A percentile compares a stretch with the other conserved stretches of the same genome.
Conservation (phyloP, 257 asterid species). For the Marsdenia floribunda region DNA sequence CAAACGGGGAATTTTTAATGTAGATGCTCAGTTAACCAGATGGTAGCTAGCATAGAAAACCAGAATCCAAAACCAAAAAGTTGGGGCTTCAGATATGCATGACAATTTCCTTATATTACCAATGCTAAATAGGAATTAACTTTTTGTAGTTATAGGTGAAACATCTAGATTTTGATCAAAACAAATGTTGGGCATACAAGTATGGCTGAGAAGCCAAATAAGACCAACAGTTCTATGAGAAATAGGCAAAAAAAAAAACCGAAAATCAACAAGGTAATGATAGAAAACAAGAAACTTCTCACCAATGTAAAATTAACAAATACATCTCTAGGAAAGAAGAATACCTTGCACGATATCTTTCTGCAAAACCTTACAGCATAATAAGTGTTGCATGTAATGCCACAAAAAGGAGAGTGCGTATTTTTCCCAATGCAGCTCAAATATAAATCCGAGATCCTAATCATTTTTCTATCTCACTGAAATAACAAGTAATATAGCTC, state of each 20-base stretch:
- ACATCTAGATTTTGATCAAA: neutral
- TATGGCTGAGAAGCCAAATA: neutral
- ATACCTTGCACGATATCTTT: neutral
- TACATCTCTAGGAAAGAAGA: neutral
- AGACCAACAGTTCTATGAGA: neutral
- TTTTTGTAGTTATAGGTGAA: neutral
- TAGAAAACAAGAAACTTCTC: neutral
- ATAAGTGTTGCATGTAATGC: neutral
- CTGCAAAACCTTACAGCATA: neutral
- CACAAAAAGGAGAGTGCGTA: neutral
- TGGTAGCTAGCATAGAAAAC: neutral
- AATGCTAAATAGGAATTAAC: neutral
- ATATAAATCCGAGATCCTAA: neutral
- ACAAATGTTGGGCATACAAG: neutral
- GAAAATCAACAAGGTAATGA: neutral
- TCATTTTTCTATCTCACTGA: neutral
- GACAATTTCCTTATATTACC: neutral
- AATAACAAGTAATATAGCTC: neutral
- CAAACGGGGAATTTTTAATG: neutral
- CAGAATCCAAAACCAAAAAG: neutral
- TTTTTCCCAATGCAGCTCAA: neutral
- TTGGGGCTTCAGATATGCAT: neutral
- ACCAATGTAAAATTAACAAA: neutral
- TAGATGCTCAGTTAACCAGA: neutral
- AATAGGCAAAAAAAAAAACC: neutral